A percentile compares a stretch with the other conserved stretches of the same genome.
These are phyloP conservation scores for Neolentinus lepideus DNA, from an alignment of 1,284 basidiomycete genomes.

Conservation along the genomic window DNA sequence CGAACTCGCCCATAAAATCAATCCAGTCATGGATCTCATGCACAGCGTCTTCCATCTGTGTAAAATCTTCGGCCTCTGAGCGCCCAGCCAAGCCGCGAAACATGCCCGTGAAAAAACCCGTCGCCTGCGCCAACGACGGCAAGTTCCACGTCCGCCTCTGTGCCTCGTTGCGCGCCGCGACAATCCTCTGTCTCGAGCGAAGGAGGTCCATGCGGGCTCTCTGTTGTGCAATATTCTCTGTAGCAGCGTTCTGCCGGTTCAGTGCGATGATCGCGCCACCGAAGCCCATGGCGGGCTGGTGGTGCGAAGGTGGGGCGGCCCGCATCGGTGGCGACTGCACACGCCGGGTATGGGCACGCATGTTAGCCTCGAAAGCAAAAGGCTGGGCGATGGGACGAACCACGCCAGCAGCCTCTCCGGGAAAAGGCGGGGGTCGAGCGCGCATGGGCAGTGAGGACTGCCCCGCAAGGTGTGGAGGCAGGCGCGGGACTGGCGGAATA, in stretches of 20 bases:
- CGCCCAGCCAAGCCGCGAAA: neutral
- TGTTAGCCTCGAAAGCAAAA: conserved; percentile 34
- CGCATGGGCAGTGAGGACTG: conserved; percentile 15
- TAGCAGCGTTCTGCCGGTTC: conserved; percentile 19
- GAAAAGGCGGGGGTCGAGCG: conserved; percentile 14
- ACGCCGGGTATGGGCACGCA: conserved; percentile 14
- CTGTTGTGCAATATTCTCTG: conserved; percentile 20
- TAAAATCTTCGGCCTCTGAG: neutral
- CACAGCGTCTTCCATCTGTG: neutral
- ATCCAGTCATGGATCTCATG: conserved; percentile 6
- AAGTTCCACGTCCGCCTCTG: neutral
- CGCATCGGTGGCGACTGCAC: conserved; percentile 11
- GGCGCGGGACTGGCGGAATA: conserved; percentile 27
- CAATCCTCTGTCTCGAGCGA: neutral
- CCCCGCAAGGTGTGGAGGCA: conserved; percentile 27
- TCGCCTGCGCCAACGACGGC: neutral
- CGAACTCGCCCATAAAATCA: conserved; percentile 10
- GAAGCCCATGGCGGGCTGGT: conserved; percentile 51
- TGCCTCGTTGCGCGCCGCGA: neutral
- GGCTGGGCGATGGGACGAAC: conserved; percentile 35
- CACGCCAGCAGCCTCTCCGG: conserved; percentile 19
- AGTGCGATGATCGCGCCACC: conserved; percentile 60
- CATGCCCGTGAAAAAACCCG: neutral
- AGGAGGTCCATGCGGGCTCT: conserved; percentile 19
- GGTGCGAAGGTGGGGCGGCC: conserved; percentile 43